phyloP scores from a whole-genome alignment of 805 yeast species.

The Ogataea methylovora region DNA sequence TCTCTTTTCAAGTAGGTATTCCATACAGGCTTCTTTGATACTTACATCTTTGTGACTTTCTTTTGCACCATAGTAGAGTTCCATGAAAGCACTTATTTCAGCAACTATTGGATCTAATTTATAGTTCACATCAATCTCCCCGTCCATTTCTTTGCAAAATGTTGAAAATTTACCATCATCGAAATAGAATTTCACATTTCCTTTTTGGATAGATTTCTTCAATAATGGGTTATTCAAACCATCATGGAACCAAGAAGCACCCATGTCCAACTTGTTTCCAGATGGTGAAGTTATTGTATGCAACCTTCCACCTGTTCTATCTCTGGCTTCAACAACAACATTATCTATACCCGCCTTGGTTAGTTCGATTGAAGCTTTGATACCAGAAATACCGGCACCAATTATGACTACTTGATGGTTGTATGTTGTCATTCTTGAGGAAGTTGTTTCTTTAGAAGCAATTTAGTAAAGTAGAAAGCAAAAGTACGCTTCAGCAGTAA shows the following conservation, averaged over 20 bases:
- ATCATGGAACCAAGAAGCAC: constrained; percentile 92
- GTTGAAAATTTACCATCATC: constrained; percentile 21
- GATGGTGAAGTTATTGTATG: constrained; percentile 29
- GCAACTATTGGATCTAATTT: constrained; percentile 28
- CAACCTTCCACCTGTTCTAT: constrained; percentile 63
- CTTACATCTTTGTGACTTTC: constrained; percentile 43
- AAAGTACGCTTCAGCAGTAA: too few species aligned
- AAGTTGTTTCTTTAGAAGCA: too few species aligned
- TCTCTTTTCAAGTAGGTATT: constrained; percentile 39
- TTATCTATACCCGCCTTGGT: constrained; percentile 28
- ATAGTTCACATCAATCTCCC: constrained; percentile 40
- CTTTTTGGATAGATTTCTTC: constrained; percentile 30
- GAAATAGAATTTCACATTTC: constrained; percentile 21
- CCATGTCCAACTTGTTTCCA: constrained; percentile 50
- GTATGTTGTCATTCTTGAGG: too few species aligned
- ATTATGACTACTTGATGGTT: constrained; percentile 30
- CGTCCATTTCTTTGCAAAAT: constrained; percentile 14
- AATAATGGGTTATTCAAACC: constrained; percentile 60
- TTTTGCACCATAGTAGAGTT: constrained; percentile 7
- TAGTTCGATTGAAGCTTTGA: constrained; percentile 40
- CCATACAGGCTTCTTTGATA: constrained; percentile 39
- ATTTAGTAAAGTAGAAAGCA: too few species aligned
- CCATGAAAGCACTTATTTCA: constrained; percentile 21
- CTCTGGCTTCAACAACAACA: constrained; percentile 41
- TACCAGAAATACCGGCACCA: constrained; percentile 52